phyloP scores from a whole-genome alignment of 2,329 filamentous ascomycete genomes.

The Botrytis sinoallii region DNA sequence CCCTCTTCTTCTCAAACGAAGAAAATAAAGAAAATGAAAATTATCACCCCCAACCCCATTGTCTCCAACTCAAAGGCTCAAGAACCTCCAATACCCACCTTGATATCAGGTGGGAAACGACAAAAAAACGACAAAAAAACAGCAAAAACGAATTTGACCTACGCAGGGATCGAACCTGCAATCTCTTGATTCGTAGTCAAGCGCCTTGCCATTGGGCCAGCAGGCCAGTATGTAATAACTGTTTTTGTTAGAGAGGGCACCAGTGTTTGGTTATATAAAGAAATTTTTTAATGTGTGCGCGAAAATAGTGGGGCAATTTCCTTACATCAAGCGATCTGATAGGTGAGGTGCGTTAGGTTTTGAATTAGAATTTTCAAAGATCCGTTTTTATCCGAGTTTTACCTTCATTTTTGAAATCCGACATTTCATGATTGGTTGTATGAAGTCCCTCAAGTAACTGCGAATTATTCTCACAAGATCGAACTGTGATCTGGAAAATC shows the following conservation, averaged over 20 bases:
- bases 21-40: too few relatives aligned
- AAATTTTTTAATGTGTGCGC: accelerated
- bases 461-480: background rate
- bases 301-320: background rate
- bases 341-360: background rate
- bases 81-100: too few relatives aligned
- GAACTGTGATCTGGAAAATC: accelerated
- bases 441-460: too few relatives aligned
- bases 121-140: too few relatives aligned
- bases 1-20: too few relatives aligned
- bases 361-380: background rate
- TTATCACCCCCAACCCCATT: accelerated
- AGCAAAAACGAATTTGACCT: conserved; percentile 20
- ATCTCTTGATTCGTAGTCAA: conserved; percentile 41
- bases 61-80: too few relatives aligned
- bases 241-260: accelerated
- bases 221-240: conserved; percentile 1
- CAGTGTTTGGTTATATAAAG: accelerated
- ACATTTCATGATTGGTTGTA: too few relatives aligned
- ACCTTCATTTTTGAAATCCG: background rate
- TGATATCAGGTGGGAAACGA: too few relatives aligned
- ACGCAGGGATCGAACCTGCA: conserved; percentile 44
- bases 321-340: background rate
- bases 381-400: background rate
- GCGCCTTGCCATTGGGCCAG: conserved; percentile 23